Evolutionary conservation across 2,329 filamentous ascomycete genomes (phyloP), one percentile per base, ranked within the genome.

Genomic region (Fusarium ramigenum): DNA sequence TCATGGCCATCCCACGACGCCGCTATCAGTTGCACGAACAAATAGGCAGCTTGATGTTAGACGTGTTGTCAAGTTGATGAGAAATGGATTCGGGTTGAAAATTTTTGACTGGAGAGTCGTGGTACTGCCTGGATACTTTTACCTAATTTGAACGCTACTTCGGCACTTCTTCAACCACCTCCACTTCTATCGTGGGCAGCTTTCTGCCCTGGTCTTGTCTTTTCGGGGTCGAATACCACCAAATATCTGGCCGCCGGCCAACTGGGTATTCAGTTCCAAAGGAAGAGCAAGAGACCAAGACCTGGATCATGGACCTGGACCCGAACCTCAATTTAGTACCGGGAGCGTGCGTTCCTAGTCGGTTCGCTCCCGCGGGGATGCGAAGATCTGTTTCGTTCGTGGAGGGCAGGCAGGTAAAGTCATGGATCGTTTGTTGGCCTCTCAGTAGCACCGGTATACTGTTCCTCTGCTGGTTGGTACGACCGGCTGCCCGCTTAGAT

Each of bases 81-180:
- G 78, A 80, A 80, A 80, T 80, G 63, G 78, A 78, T 78, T 82
- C 69, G 75, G 57, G 50, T 63, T 68, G 77, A 80, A 80, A 80
- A 69, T 36, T 79, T 81, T 78, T 81, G 79, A 81, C 79, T 82
- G 80, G 80, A 79, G 79, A 80, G 72, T 65, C 66, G 63, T 70
- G 63, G 72, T 72, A 59, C 64, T 42, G 53, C 39, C 56, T 69
- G 73, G 77, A 81, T 80, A 78, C 71, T 80, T 80, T 82, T 82
- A 82, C 80, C 75, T 82, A 82, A 82, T 81, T 72, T 66, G 74
- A 76, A 80, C 76, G 76, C 75, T 74, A 79, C 69, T 78, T 75
- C 72, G 75, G 76, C 75, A 75, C 68, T 77, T 76, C 70, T 72
- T 75, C 40, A 60, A 75, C 62, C 36, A 62, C 66, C 75, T 75